Base-by-base conservation (phyloP, 176 grass and related monocot species). In the Oryza coarctata region DNA sequence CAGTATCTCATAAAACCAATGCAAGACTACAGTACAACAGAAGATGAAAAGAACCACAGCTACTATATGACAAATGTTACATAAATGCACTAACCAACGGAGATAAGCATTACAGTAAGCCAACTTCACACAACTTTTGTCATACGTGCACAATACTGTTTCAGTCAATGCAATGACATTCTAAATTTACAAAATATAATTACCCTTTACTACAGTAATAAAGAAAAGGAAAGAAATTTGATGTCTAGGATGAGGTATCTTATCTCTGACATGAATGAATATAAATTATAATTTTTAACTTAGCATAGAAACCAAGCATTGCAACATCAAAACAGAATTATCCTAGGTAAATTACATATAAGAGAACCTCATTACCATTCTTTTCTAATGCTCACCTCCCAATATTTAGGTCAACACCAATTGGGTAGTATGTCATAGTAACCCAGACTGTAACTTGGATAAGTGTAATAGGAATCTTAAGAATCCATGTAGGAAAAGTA, bases 381-480 rank as follows among this genome's bases (percentile, higher is more conserved):
- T 76, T 76, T 76, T 57, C 3, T 39, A 52, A 65, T 66, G 41
- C 86, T 82, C 64, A 93, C 87, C 91, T 93, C 38, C 49, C 34
- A 34, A 87, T 55, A 87, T 85, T 71, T 32, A 80, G 91, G 79
- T 87, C 87, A 60, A 89, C 87, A 63, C 91, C 91, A 82, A 89
- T 83, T 67, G 39, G 80, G 40, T 93, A 93, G 63, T 93, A 93
- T 49, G 82, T 84, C n/a, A 82, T 77, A 50, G 65, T 55, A 31
- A 93, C 87, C 79, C 65, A 93, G 34, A 89, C 73, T 70, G 79
- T 88, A 55, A 84, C 78, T 86, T 84, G 82, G 28, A 87, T 22
- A 47, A 92, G 79, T 25, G 84, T 84, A 57, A 92, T 81, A 8
- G 90, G 91, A 45, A 93, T 89, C 43, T 89, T 84, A 60, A 93